Evolutionary conservation across 139 green algal species (phyloP).

Genomic region (Micromonas pusilla): DNA sequence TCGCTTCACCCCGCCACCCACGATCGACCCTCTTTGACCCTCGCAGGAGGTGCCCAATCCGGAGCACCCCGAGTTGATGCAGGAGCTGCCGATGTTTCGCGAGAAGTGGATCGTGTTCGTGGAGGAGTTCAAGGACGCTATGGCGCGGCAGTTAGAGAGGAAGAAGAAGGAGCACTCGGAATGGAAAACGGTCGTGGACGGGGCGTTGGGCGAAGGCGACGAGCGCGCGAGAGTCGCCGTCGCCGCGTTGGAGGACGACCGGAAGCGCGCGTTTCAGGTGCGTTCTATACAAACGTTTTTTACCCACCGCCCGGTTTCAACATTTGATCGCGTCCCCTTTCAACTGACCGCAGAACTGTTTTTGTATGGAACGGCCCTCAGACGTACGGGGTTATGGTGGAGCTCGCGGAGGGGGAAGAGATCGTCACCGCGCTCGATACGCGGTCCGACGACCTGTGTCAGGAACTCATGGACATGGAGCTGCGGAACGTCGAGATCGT

Average conservation of each 20-base stretch:
- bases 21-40: too few relatives aligned
- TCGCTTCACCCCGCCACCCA: too few relatives aligned
- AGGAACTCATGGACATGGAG: conserved; percentile 62
- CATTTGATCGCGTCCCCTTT: too few relatives aligned
- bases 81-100: conserved; percentile 41
- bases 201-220: conserved; percentile 1
- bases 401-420: background rate
- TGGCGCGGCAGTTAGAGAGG: conserved; percentile 56
- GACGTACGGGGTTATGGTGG: background rate
- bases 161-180: conserved; percentile 57
- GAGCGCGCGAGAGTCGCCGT: conserved; percentile 21
- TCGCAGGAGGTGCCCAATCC: conserved; percentile 32
- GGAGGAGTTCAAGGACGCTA: conserved; percentile 44
- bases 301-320: too few relatives aligned
- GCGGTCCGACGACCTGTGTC: conserved; percentile 30
- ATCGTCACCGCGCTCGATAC: too few relatives aligned
- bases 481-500: conserved; percentile 50
- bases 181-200: conserved; percentile 29
- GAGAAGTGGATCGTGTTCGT: conserved; percentile 55
- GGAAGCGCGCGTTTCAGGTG: conserved; percentile 47
- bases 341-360: too few relatives aligned
- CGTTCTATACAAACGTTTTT: conserved; percentile 1
- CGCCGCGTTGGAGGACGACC: conserved; percentile 51
- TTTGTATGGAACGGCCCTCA: too few relatives aligned
- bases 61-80: conserved; percentile 47